Evolutionary conservation across 257 asterid species (phyloP), one percentile per base, ranked within the genome.

Genomic region (Datura wrightii): DNA sequence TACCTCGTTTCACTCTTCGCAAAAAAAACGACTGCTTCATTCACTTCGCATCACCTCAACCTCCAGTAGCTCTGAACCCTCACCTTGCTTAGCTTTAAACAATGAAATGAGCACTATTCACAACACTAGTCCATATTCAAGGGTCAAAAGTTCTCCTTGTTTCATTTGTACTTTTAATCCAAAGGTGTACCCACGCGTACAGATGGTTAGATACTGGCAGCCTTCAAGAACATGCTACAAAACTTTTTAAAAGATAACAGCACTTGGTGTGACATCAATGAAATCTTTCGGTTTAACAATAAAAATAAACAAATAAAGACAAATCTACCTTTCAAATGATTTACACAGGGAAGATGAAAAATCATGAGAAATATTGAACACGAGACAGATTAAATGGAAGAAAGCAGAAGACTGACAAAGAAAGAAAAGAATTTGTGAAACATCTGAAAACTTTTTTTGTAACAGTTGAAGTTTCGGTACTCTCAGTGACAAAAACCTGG

Each of bases 281-380:
- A 66, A 15, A 39, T 67, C 76, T 67, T 66, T 37, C 10, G 19
- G 76, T 37, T 67, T 67, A 67, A 37, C 50, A 69, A 3, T 18
- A 41, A 39, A 69, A 53, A 42, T 41, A 53, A 16, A 69, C 34
- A 8, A 69, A 69, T 41, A 69, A 69, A 41, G 53, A 69, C 41
- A 8, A 39, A 41, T 69, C 53, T 69, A 69, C 79, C 79, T 8
- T 69, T 19, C 79, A 69, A 69, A 69, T 69, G 70, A 69, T 69
- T 41, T 8, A 69, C 13, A 16, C 36, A n/a, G 36, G 53, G 53
- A 41, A 41, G 79, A 70, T 42, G 54, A 16, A 70, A 70, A 41
- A 18, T 70, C 79, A 70, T 18, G 37, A 70, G 5, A 70, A 70
- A 44, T 70, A 70, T 18, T 70, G 79, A 70, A 50, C 54, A 69